Evolutionary conservation across 1,284 basidiomycete genomes (phyloP).

Genomic region (Phlebopus sp.): DNA sequence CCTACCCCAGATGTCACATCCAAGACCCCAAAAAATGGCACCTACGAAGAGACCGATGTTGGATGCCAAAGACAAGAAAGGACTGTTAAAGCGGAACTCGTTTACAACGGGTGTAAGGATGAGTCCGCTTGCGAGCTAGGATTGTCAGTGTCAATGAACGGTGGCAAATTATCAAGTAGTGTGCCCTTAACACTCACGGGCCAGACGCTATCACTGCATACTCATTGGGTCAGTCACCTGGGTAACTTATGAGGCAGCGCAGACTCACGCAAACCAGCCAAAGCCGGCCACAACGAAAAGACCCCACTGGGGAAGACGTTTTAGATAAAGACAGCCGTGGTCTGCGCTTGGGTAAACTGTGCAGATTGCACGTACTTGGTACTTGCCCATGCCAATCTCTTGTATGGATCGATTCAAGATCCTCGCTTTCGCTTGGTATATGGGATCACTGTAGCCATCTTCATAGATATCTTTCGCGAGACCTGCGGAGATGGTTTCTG

Average conservation of each 20-base stretch:
- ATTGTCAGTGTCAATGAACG: slow-evolving; percentile 1
- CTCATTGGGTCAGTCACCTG: not conserved
- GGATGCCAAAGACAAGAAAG: slow-evolving; percentile 56
- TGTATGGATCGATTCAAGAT: slow-evolving; percentile 57
- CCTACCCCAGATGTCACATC: slow-evolving; percentile 64
- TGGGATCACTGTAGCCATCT: slow-evolving; percentile 48
- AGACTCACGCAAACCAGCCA: slow-evolving; percentile 66
- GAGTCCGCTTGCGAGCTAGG: slow-evolving; percentile 49
- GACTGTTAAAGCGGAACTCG: slow-evolving; percentile 55
- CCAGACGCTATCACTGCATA: slow-evolving; percentile 45
- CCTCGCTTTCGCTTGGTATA: slow-evolving; percentile 56
- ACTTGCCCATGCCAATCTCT: slow-evolving; percentile 65
- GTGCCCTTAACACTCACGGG: slow-evolving; percentile 44
- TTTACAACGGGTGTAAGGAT: slow-evolving; percentile 55
- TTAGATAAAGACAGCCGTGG: not conserved
- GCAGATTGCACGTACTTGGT: slow-evolving; percentile 51
- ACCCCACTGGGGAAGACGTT: slow-evolving; percentile 40
- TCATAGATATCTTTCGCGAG: slow-evolving; percentile 35
- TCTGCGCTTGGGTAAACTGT: not conserved
- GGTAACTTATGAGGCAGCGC: not conserved
- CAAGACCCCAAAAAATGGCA: slow-evolving; percentile 64
- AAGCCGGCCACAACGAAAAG: slow-evolving; percentile 62
- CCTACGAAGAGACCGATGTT: slow-evolving; percentile 65
- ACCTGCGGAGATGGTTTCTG: not conserved
- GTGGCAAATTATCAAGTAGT: too few relatives aligned